Base-by-base conservation (phyloP, 176 grass and related monocot species). In the Microstegium vimineum region DNA sequence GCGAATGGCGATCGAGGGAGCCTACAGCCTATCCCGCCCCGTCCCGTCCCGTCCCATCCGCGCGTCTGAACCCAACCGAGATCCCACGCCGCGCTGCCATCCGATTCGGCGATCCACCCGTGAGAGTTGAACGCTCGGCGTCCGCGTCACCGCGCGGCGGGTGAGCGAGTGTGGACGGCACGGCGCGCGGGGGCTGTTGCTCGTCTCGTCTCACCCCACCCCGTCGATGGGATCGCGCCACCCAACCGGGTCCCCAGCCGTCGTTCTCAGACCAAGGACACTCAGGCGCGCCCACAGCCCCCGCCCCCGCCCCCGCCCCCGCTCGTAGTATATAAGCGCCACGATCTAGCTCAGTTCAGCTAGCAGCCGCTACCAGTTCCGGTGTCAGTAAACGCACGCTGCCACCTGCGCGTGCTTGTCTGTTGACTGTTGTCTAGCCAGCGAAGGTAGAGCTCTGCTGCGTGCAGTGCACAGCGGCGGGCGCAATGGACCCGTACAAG, bases 401-500 rank as follows among this genome's bases (percentile, higher is more conserved):
- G 49, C n/a, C 49, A 52, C 51, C 51, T 54, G 18, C 7, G n/a
- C 1, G 23, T 45, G 2, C 0, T 10, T 28, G 5, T 57, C 20
- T 23, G 22, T n/a, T n/a, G n/a, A n/a, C n/a, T n/a, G n/a, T 30
- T 41, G 14, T 34, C 59, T 60, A 18, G 12, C 42, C 71, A 56
- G 56, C 25, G n/a, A n/a, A 31, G 8, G 9, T 8, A 75, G 61
- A 11, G 18, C 6, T 37, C 54, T 54, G 8, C 5, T 9, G 49
- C n/a, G n/a, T 0, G 25, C 36, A 40, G 46, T 5, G 23, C 64
- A n/a, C n/a, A 20, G 63, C 8, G n/a, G 71, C 3, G 22, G 17
- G 4, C 0, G 66, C 56, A 9, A 94, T 98, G 92, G 95, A 98
- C 79, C 95, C 95, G 22, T 94, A 91, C 83, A 89, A 98, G 84